Evolutionary conservation across 2,329 filamentous ascomycete species (phyloP).

Genomic region (Ceratocystis destructans): DNA sequence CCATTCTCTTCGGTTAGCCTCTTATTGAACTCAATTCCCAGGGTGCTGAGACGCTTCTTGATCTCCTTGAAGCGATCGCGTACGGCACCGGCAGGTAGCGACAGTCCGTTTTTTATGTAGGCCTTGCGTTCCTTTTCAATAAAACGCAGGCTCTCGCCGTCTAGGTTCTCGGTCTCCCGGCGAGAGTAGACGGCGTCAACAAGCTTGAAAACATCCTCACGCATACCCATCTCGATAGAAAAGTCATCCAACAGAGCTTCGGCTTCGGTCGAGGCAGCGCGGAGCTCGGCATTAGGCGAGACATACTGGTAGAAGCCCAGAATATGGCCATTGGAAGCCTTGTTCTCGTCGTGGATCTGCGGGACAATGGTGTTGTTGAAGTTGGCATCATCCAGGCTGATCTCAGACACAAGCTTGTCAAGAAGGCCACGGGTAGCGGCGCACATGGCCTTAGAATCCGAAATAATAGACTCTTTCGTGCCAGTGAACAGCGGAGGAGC

Average conservation of each 20-base stretch:
- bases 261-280: conserved; percentile 63
- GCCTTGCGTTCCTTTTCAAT: conserved; percentile 65
- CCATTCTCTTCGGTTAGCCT: conserved; percentile 72
- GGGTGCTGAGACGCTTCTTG: conserved; percentile 62
- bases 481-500: conserved; percentile 64
- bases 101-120: conserved; percentile 64
- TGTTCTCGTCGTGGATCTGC: conserved; percentile 60
- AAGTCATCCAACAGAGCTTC: conserved; percentile 66
- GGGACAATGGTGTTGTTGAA: conserved; percentile 47
- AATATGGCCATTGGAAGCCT: conserved; percentile 45
- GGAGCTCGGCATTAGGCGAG: conserved; percentile 51
- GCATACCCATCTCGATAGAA: conserved; percentile 63
- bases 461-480: conserved; percentile 53
- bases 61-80: conserved; percentile 75
- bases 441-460: conserved; percentile 53
- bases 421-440: conserved; percentile 48
- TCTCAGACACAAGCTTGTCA: conserved; percentile 52
- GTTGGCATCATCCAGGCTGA: conserved; percentile 39
- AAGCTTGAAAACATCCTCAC: conserved; percentile 63
- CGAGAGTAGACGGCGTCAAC: conserved; percentile 45
- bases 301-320: conserved; percentile 72
- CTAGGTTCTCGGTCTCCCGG: conserved; percentile 39
- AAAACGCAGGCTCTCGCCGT: conserved; percentile 56
- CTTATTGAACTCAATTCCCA: conserved; percentile 64
- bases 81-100: conserved; percentile 53